Percentiles rank a stretch among this genome's conserved stretches.
phyloP scores from a whole-genome alignment of 306 rosid species.

The Cyamopsis tetragonoloba region DNA sequence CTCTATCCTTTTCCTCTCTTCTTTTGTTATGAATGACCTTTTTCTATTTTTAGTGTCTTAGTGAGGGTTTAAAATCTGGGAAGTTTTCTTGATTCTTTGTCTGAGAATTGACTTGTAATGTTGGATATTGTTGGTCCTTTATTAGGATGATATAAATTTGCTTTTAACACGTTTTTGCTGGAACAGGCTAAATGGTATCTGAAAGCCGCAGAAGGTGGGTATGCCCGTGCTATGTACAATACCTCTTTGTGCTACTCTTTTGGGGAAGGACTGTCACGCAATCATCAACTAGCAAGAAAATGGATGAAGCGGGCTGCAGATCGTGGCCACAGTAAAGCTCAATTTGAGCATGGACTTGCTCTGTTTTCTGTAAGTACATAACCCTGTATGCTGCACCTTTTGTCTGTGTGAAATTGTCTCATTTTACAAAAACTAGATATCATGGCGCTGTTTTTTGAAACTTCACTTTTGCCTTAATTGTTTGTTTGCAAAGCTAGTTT shows the following conservation, averaged over 20 bases:
- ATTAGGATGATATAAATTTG: not conserved
- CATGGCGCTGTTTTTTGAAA: not conserved
- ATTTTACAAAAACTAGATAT: not conserved
- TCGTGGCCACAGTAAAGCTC: constrained; percentile 78
- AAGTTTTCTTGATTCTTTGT: not conserved
- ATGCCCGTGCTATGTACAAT: constrained; percentile 87
- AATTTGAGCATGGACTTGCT: constrained; percentile 77
- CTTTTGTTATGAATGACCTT: not conserved
- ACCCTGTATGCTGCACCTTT: constrained; percentile 9
- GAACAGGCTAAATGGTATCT: constrained; percentile 80
- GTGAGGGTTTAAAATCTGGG: not conserved
- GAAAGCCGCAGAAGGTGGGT: constrained; percentile 89
- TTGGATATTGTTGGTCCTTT: not conserved
- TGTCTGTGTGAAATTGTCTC: not conserved
- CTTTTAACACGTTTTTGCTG: constrained; percentile 15
- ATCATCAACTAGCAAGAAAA: constrained; percentile 59
- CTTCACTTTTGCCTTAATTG: not conserved
- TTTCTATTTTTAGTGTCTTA: too few relatives aligned
- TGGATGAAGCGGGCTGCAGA: constrained; percentile 98
- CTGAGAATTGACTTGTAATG: not conserved
- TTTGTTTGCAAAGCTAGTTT: constrained; percentile 12
- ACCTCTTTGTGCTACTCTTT: constrained; percentile 64
- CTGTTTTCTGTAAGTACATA: constrained; percentile 64
- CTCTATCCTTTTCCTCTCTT: constrained; percentile 29
- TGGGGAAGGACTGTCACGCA: constrained; percentile 67